phyloP scores from a whole-genome alignment of 2,329 filamentous ascomycete genomes.

The Thielaviopsis populi region DNA sequence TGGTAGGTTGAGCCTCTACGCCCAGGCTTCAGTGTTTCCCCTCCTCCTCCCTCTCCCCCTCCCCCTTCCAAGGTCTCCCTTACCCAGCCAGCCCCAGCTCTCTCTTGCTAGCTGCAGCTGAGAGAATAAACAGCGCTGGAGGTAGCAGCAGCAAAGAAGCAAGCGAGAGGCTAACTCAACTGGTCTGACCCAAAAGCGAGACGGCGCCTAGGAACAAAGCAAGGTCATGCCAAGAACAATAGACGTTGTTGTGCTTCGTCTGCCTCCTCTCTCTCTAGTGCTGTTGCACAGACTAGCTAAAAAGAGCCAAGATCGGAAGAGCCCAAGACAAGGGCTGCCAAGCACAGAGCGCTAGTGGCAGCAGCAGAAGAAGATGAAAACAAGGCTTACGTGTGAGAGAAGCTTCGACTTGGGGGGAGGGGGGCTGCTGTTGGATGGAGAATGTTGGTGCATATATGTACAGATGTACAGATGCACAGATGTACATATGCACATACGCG shows the following conservation, averaged over 20 bases:
- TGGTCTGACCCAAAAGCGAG: not conserved
- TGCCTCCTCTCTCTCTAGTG: slow-evolving; percentile 3
- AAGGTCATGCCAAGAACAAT: slow-evolving; percentile 1
- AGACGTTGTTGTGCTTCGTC: not conserved
- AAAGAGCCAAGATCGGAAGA: slow-evolving; percentile 1
- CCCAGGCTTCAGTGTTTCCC: not conserved
- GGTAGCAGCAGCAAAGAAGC: not conserved
- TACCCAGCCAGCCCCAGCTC: too few relatives aligned
- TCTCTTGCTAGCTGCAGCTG: not conserved
- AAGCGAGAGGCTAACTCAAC: not conserved
- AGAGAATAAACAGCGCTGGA: not conserved
- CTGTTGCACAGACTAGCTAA: slow-evolving; percentile 7
- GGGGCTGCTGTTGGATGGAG: not conserved
- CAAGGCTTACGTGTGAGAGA: not conserved
- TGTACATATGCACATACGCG: not conserved
- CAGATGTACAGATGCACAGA: not conserved
- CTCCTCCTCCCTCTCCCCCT: not conserved
- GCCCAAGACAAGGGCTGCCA: not conserved
- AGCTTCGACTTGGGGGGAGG: not conserved
- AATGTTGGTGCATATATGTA: not conserved
- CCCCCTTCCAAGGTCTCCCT: too few relatives aligned
- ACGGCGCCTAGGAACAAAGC: not conserved
- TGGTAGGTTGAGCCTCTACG: too few relatives aligned
- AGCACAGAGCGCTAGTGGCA: too few relatives aligned
- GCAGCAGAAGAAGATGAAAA: too few relatives aligned